Evolutionary conservation across 768 basidiomycete species (phyloP).

Genomic region (Daedaleopsis sinensis): DNA sequence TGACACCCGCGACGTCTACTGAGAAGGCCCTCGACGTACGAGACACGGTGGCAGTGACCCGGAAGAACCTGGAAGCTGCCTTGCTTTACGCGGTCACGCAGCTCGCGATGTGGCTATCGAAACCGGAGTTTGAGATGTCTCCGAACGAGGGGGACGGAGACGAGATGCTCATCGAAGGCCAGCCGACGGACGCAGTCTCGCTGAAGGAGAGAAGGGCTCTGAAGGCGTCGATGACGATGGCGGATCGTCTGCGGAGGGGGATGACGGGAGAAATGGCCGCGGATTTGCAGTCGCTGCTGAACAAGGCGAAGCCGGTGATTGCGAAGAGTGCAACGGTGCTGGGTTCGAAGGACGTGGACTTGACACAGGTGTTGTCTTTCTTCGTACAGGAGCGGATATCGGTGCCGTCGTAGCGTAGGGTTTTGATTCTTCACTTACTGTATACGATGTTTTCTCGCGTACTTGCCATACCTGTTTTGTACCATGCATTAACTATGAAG

Average conservation of each 20-base stretch:
- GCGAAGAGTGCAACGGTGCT: conserved; percentile 56
- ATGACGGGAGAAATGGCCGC: conserved; percentile 82
- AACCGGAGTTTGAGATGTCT: conserved; percentile 62
- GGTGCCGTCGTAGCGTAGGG: conserved; percentile 7
- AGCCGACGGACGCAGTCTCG: conserved; percentile 10
- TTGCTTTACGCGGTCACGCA: conserved; percentile 76
- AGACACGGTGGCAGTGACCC: conserved; percentile 57
- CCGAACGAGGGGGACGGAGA: conserved; percentile 50
- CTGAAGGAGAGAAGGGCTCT: conserved; percentile 46
- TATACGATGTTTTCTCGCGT: neutral
- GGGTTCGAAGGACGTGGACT: conserved; percentile 48
- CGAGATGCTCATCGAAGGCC: conserved; percentile 26
- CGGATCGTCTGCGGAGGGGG: conserved; percentile 69
- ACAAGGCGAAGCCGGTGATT: conserved; percentile 65
- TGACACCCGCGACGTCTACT: conserved; percentile 41
- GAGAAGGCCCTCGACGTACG: conserved; percentile 55
- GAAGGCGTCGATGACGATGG: conserved; percentile 52
- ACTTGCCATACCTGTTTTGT: neutral
- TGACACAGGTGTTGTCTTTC: conserved; percentile 59
- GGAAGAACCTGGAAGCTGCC: conserved; percentile 67
- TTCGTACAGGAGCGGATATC: conserved; percentile 68
- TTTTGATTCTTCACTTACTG: neutral
- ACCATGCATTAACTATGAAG: too few relatives aligned
- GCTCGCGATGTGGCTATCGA: conserved; percentile 76
- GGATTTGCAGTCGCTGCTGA: conserved; percentile 68